These are phyloP conservation scores for Trichosporon sp. DNA, from an alignment of 1,284 basidiomycete genomes.

Conservation along the genomic window DNA sequence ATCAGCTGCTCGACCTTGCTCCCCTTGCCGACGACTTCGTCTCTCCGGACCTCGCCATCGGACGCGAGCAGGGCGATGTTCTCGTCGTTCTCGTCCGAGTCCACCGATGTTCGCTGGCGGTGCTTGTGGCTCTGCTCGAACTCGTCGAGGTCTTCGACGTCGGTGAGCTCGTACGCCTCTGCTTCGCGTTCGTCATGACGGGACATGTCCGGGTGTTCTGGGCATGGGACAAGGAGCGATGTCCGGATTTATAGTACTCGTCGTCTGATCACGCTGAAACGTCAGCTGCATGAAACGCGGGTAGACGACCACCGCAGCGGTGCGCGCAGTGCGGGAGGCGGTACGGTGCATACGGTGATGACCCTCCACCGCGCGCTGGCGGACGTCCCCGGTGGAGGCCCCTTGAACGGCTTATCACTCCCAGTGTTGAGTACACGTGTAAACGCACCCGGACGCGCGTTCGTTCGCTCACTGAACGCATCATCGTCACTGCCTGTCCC, in stretches of 20 bases:
- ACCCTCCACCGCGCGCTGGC: constrained; percentile 7
- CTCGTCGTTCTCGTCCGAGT: constrained; percentile 27
- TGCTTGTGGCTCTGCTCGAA: constrained; percentile 9
- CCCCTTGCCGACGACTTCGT: constrained; percentile 47
- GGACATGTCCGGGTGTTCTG: constrained; percentile 17
- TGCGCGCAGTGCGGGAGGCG: not conserved
- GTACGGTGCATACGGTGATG: not conserved
- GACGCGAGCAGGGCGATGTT: constrained; percentile 17
- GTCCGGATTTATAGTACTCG: not conserved
- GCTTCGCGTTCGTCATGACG: constrained; percentile 33
- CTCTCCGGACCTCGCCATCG: constrained; percentile 24
- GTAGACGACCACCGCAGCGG: not conserved
- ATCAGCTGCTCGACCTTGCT: constrained; percentile 47
- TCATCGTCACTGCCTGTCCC: constrained; percentile 20
- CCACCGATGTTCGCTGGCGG: constrained; percentile 15
- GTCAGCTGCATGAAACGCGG: constrained; percentile 9
- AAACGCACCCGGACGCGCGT: constrained; percentile 17
- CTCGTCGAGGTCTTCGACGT: constrained; percentile 29
- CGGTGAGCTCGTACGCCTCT: constrained; percentile 51
- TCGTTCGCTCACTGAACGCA: constrained; percentile 13
- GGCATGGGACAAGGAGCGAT: not conserved
- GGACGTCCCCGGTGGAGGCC: constrained; percentile 5
- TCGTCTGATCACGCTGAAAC: not conserved
- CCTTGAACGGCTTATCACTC: constrained; percentile 3
- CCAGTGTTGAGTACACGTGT: constrained; percentile 3